Conservation (phyloP, 345 rosid genomes). For the Pugionium cornutum region DNA sequence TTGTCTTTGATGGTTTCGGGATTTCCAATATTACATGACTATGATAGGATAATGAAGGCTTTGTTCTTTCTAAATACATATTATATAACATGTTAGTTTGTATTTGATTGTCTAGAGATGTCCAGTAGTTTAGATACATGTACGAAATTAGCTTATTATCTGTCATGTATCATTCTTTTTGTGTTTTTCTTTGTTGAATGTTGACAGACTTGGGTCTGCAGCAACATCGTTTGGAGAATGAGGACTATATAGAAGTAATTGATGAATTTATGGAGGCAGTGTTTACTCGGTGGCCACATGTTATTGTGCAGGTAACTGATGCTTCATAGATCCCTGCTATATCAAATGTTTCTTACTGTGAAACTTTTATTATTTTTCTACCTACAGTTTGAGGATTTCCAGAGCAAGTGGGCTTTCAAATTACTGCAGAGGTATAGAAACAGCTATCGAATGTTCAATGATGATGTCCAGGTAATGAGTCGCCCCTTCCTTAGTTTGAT, state of each 20-base stretch:
- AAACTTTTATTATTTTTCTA: constrained; percentile 1
- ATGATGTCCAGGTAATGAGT: constrained; percentile 91
- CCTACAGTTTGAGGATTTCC: constrained; percentile 95
- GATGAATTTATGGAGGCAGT: constrained; percentile 99
- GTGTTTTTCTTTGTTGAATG: constrained; percentile 28
- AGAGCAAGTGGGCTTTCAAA: constrained; percentile 99
- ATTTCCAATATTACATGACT: neutral
- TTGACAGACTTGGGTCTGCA: constrained; percentile 87
- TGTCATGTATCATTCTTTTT: constrained; percentile 16
- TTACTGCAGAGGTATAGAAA: constrained; percentile 86
- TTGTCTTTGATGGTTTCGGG: neutral
- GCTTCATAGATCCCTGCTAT: constrained; percentile 24
- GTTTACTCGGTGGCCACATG: constrained; percentile 95
- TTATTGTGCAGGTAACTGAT: constrained; percentile 82
- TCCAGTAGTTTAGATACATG: constrained; percentile 10
- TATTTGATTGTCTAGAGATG: constrained; percentile 6
- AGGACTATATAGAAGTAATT: constrained; percentile 67
- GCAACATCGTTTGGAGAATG: constrained; percentile 83
- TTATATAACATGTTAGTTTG: constrained; percentile 1
- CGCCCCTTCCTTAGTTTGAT: constrained; percentile 7
- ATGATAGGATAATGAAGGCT: neutral
- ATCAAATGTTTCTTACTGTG: constrained; percentile 4
- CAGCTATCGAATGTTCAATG: constrained; percentile 89
- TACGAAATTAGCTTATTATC: constrained; percentile 11
- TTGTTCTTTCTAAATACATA: constrained; percentile 4